Evolutionary conservation across 768 basidiomycete species (phyloP), one percentile per base, ranked within the genome.

Genomic region (Suillus americanus): DNA sequence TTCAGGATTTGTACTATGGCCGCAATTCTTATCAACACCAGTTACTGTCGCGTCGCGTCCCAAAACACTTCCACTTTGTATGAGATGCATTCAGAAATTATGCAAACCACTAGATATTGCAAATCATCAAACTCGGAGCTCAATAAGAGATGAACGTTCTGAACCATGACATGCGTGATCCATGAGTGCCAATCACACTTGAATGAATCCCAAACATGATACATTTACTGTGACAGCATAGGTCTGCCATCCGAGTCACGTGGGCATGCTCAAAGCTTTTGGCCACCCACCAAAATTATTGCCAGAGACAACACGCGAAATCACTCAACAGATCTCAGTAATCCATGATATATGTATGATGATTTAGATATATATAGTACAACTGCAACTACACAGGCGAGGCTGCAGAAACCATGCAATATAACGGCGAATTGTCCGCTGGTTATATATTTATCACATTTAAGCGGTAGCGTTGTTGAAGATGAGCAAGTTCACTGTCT

Each of bases 401-500:
- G 56, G 38, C 2, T 18, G 28, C 20, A 51, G 46, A 30, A 38
- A 30, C 35, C 45, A 64, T 16, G 28, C 40, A 54, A 13, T 43
- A 66, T 54, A 55, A 60, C 51, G 65, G 64, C 55, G 57, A n/a
- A 30, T 43, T 63, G 41, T 25, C 54, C 46, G 54, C 65, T 55
- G 33, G 46, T 5, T 1, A 35, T 35, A 40, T 25, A n/a, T 48
- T 10, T 16, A 60, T 38, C 61, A 40, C 30, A 33, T 30, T 72
- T 61, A 71, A 3, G 51, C 60, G 8, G 90, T 91, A 7, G 85
- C 88, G 68, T 94, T 94, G 82, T 94, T 94, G 80, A 85, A 95
- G 68, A 92, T 83, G 72, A 95, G 81, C 74, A 86, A 67, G 80
- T 95, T 94, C 48, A 83, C 78, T 3, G 91, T 89, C 56, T 83